Evolutionary conservation across 495 filamentous ascomycete genomes (phyloP).

Genomic region (Parachaetomium inaequale): DNA sequence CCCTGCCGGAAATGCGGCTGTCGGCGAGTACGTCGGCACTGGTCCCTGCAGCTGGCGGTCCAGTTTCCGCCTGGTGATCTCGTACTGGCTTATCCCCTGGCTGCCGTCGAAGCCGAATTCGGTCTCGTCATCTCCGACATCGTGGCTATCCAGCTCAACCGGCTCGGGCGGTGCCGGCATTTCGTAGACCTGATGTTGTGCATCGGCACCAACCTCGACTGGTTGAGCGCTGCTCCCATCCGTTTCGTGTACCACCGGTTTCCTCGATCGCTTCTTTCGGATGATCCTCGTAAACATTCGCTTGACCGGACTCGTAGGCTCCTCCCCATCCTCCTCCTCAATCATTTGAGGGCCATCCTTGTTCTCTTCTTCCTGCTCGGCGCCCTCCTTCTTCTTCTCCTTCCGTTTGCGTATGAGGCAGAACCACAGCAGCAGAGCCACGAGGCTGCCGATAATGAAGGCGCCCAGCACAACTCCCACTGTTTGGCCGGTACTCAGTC

Average conservation of each 20-base stretch:
- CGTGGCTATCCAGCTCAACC: conserved; percentile 47
- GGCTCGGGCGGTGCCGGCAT: conserved; percentile 46
- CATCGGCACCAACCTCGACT: conserved; percentile 46
- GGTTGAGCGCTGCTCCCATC: conserved; percentile 27
- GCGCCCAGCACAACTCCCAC: conserved; percentile 43
- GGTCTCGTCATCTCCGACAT: conserved; percentile 35
- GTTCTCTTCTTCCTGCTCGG: conserved; percentile 24
- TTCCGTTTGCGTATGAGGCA: conserved; percentile 33
- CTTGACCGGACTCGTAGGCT: conserved; percentile 30
- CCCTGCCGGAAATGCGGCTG: not conserved
- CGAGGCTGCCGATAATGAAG: conserved; percentile 42
- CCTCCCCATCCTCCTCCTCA: conserved; percentile 29
- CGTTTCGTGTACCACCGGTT: conserved; percentile 18
- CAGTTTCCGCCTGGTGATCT: conserved; percentile 43
- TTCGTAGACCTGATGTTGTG: conserved; percentile 48
- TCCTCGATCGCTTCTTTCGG: conserved; percentile 30
- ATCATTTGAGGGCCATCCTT: conserved; percentile 25
- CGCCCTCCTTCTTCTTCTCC: conserved; percentile 18
- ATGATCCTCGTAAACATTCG: conserved; percentile 36
- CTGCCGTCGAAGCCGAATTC: conserved; percentile 34
- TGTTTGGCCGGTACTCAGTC: conserved; percentile 45
- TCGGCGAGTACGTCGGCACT: conserved; percentile 35
- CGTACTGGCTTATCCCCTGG: conserved; percentile 39
- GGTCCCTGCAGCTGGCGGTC: conserved; percentile 43
- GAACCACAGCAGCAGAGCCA: conserved; percentile 35